Conservation (phyloP, 1,284 basidiomycete species). For the Phellopilus nigrolimitatus region DNA sequence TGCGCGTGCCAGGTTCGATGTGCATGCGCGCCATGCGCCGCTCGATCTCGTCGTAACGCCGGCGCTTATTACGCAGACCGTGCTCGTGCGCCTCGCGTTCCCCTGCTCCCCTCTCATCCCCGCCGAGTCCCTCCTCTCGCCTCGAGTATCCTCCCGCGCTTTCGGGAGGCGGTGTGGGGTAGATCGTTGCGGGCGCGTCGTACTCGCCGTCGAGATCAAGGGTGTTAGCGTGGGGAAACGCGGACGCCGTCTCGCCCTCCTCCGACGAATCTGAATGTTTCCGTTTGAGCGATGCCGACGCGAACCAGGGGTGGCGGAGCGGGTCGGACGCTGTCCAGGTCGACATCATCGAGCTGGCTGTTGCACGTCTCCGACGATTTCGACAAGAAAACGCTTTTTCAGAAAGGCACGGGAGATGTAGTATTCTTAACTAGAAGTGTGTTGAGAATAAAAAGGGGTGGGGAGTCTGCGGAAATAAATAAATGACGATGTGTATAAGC, state of each 20-base stretch:
- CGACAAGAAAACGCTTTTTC: no score
- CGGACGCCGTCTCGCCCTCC: no score
- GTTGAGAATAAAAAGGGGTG: no score
- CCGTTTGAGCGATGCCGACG: constrained; percentile 15
- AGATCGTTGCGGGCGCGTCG: background rate
- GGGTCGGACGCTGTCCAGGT: constrained; percentile 17
- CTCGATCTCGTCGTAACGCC: constrained; percentile 16
- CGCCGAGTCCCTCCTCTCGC: background rate
- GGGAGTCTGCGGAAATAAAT: no score
- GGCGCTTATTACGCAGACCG: constrained; percentile 12
- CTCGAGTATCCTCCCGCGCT: background rate
- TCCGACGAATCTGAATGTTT: constrained; percentile 19
- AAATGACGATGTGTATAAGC: no score
- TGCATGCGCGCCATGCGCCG: constrained; percentile 18
- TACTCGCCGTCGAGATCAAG: constrained; percentile 9
- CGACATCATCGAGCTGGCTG: constrained; percentile 13
- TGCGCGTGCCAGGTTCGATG: constrained; percentile 11
- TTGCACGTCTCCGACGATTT: no score
- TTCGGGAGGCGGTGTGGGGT: constrained; percentile 13
- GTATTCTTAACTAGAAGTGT: no score
- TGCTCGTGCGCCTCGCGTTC: background rate
- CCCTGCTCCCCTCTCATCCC: background rate
- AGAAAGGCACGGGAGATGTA: no score
- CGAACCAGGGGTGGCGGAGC: constrained; percentile 19
- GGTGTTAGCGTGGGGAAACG: background rate